A percentile compares a stretch with the other conserved stretches of the same genome.
These are phyloP conservation scores for Xylaria sp. DNA, from an alignment of 2,329 filamentous ascomycete species.

Conservation along the genomic window DNA sequence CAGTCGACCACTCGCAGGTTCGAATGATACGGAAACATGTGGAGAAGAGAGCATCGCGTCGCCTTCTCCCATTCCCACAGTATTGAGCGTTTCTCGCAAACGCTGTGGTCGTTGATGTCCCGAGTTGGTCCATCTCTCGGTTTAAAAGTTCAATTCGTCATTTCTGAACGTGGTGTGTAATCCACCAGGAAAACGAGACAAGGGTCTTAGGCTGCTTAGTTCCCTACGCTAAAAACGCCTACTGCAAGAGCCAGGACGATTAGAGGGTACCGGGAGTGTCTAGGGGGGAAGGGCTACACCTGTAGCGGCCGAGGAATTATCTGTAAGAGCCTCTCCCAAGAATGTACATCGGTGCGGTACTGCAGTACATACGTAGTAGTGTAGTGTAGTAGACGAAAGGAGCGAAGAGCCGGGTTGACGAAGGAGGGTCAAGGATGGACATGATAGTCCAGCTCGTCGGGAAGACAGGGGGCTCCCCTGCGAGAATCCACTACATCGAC, in stretches of 20 bases:
- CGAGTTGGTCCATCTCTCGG: slow-evolving; percentile 22
- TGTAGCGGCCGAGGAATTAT: slow-evolving; percentile 21
- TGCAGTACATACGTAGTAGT: slow-evolving; percentile 13
- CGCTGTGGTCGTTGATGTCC: slow-evolving; percentile 16
- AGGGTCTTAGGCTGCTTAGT: slow-evolving; percentile 35
- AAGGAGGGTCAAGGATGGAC: slow-evolving; percentile 29
- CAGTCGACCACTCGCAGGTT: slow-evolving; percentile 30
- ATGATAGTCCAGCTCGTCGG: slow-evolving; percentile 38
- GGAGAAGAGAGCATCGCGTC: slow-evolving; percentile 32
- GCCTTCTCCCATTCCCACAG: slow-evolving; percentile 21
- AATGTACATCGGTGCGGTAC: slow-evolving; percentile 27
- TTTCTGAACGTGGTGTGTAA: slow-evolving; percentile 40
- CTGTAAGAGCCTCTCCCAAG: slow-evolving; percentile 35
- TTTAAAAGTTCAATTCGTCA: slow-evolving; percentile 29
- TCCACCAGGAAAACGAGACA: slow-evolving; percentile 36
- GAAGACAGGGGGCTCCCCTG: slow-evolving; percentile 44
- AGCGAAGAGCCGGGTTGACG: slow-evolving; percentile 25
- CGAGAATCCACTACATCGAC: slow-evolving; percentile 42
- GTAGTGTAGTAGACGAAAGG: slow-evolving; percentile 16
- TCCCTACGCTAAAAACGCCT: slow-evolving; percentile 35
- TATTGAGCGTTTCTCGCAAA: slow-evolving; percentile 19
- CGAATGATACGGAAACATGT: slow-evolving; percentile 32
- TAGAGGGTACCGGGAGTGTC: slow-evolving; percentile 26
- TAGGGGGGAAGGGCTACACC: slow-evolving; percentile 16
- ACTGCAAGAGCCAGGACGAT: slow-evolving; percentile 37